These are phyloP conservation scores for Erodium trifolium DNA, from an alignment of 441 rosid genomes.

Conservation along the genomic window DNA sequence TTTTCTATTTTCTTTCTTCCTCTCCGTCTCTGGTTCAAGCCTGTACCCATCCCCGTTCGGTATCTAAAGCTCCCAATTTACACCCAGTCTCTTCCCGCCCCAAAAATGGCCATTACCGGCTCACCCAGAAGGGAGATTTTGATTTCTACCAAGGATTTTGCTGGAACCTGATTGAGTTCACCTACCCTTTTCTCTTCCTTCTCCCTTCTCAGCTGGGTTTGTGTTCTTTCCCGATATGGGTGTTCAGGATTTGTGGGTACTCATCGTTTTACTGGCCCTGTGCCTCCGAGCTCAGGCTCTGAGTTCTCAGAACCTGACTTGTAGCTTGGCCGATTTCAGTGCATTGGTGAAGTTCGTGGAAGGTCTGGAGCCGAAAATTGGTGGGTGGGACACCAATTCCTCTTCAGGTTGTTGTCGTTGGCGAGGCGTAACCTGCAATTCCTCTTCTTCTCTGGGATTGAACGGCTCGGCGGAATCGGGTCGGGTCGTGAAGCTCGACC, in stretches of 20 bases:
- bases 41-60: neutral
- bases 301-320: constrained; percentile 32
- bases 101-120: constrained; percentile 17
- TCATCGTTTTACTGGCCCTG: constrained; percentile 25
- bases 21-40: no score
- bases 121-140: constrained; percentile 18
- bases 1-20: no score
- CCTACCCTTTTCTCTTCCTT: neutral
- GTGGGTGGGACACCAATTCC: constrained; percentile 26
- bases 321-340: constrained; percentile 39
- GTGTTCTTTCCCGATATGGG: constrained; percentile 30
- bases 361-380: constrained; percentile 32
- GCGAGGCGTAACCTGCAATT: constrained; percentile 52
- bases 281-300: constrained; percentile 23
- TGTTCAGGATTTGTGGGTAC: constrained; percentile 27
- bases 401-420: constrained; percentile 44
- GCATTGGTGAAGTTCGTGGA: constrained; percentile 42
- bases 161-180: constrained; percentile 14
- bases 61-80: neutral
- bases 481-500: constrained; percentile 47
- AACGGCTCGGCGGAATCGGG: constrained; percentile 16
- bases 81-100: neutral
- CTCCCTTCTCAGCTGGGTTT: constrained; percentile 11
- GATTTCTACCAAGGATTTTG: constrained; percentile 15
- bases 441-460: constrained; percentile 31